Percentiles rank a stretch among this genome's conserved stretches.
Conservation (phyloP, 116 monocot genomes). For the Zostera marina region DNA sequence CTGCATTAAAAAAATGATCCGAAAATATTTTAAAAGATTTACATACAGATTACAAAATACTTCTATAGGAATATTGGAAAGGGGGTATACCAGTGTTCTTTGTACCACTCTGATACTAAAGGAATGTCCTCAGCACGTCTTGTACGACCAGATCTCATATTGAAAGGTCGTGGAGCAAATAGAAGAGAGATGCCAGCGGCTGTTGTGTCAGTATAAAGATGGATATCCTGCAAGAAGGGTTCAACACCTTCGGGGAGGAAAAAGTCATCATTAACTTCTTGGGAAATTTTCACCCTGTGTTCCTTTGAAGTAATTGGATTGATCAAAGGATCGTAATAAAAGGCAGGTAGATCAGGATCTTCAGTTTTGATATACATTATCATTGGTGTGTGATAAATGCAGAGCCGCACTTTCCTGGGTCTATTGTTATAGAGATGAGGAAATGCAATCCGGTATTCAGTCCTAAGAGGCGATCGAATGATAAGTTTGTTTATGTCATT, state of each 20-base stretch:
- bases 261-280: constrained; percentile 80
- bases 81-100: constrained; percentile 57
- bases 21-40: background rate
- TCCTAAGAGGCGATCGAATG: constrained; percentile 87
- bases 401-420: constrained; percentile 84
- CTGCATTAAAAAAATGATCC: constrained; percentile 24
- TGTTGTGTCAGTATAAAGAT: constrained; percentile 91
- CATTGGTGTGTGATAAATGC: constrained; percentile 84
- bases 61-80: background rate
- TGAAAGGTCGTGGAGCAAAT: constrained; percentile 92
- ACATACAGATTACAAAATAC: background rate
- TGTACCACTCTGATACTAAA: constrained; percentile 75
- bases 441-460: constrained; percentile 94
- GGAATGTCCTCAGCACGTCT: constrained; percentile 90
- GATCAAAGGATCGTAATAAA: constrained; percentile 94
- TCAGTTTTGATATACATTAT: constrained; percentile 61
- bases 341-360: constrained; percentile 95
- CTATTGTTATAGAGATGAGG: constrained; percentile 96
- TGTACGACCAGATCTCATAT: constrained; percentile 87
- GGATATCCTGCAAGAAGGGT: constrained; percentile 45
- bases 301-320: constrained; percentile 86
- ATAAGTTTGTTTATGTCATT: constrained; percentile 90
- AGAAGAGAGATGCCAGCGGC: constrained; percentile 85
- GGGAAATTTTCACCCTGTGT: constrained; percentile 43
- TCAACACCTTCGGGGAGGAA: constrained; percentile 74